phyloP scores from a whole-genome alignment of 179 eudicot genomes.

The Beta lomatogona region DNA sequence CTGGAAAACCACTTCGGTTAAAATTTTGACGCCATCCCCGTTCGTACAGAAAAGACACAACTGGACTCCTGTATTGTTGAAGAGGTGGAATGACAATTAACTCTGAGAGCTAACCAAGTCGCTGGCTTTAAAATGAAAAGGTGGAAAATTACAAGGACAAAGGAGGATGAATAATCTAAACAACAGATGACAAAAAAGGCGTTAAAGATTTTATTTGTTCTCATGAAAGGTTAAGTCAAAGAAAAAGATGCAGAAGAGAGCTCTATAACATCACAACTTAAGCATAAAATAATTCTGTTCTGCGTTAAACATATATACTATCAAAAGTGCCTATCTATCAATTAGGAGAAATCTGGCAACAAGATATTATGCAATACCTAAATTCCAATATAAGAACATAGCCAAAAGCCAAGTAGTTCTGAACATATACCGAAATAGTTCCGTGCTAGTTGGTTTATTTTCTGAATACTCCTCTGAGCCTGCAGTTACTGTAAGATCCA shows the following conservation, averaged over 20 bases:
- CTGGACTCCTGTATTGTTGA: constrained; percentile 65
- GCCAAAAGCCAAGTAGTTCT: background rate
- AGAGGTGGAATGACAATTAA: background rate
- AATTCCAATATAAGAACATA: background rate
- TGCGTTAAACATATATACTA: background rate
- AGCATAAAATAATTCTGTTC: background rate
- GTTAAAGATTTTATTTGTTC: no score
- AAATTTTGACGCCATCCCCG: constrained; percentile 99
- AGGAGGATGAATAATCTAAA: background rate
- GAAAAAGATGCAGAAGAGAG: constrained; percentile 2
- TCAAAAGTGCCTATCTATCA: background rate
- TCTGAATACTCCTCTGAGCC: constrained; percentile 71
- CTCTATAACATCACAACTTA: background rate
- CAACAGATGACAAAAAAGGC: background rate
- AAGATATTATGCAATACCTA: background rate
- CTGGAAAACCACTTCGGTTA: constrained; percentile 85
- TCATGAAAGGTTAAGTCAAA: background rate
- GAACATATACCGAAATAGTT: constrained; percentile 69
- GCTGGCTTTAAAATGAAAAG: background rate
- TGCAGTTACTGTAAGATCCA: constrained; percentile 92
- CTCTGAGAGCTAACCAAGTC: background rate
- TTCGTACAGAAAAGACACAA: constrained; percentile 92
- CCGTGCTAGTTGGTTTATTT: constrained; percentile 65
- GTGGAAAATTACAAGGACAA: background rate
- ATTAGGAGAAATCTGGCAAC: background rate